Evolutionary conservation across 2,329 filamentous ascomycete species (phyloP).

Genomic region (Aspergillus candidus): DNA sequence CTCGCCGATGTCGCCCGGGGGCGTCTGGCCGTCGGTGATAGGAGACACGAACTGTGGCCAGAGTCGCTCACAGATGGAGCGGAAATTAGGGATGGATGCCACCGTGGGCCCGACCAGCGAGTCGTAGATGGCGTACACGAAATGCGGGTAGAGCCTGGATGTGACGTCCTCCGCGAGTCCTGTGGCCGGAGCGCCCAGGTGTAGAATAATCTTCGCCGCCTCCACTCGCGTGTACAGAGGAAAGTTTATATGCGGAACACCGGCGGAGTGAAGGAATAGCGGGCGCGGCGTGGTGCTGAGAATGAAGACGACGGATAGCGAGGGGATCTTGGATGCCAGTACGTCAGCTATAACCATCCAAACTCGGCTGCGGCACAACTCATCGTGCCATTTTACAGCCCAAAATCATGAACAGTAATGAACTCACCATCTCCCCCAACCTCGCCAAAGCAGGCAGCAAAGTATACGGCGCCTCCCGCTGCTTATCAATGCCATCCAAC

Average conservation of each 20-base stretch:
- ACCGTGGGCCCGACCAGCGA: constrained; percentile 73
- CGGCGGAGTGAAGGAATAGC: constrained; percentile 61
- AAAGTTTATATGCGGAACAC: constrained; percentile 73
- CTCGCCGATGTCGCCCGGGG: constrained; percentile 44
- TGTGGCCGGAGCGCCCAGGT: constrained; percentile 40
- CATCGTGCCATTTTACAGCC: too few relatives aligned
- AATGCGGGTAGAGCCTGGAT: constrained; percentile 53
- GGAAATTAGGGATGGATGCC: constrained; percentile 69
- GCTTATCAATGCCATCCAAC: constrained; percentile 79
- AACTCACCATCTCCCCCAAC: constrained; percentile 69
- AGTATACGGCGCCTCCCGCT: constrained; percentile 72
- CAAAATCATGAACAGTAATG: too few relatives aligned
- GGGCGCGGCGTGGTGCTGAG: constrained; percentile 63
- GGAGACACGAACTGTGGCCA: constrained; percentile 84
- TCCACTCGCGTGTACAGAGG: constrained; percentile 76
- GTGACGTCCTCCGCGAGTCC: constrained; percentile 25
- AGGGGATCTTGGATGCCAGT: constrained; percentile 58
- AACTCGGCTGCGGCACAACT: not conserved
- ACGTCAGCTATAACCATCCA: not conserved
- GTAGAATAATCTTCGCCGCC: constrained; percentile 69
- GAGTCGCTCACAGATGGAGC: constrained; percentile 62
- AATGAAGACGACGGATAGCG: constrained; percentile 69
- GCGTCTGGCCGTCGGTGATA: constrained; percentile 60
- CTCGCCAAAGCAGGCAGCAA: constrained; percentile 74
- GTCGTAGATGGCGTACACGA: constrained; percentile 80